These are phyloP conservation scores for Komagataea norvegica DNA, from an alignment of 1,139 yeast species.

Conservation along the genomic window DNA sequence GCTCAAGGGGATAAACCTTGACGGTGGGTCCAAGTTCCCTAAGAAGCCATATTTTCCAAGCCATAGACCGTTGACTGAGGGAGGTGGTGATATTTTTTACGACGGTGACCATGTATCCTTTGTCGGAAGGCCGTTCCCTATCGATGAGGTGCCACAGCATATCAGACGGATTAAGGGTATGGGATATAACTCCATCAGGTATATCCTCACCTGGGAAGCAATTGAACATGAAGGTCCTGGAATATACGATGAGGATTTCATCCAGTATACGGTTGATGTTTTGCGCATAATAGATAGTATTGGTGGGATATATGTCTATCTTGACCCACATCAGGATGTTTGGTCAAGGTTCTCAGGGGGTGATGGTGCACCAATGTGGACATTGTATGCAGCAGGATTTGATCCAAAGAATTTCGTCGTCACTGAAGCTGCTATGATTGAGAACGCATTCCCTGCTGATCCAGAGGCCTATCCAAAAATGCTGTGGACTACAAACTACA, in stretches of 20 bases:
- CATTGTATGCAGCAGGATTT: slow-evolving; percentile 89
- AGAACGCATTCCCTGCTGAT: slow-evolving; percentile 41
- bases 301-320: slow-evolving; percentile 75
- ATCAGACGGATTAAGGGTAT: slow-evolving; percentile 65
- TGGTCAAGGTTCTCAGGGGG: slow-evolving; percentile 95
- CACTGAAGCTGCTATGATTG: slow-evolving; percentile 76
- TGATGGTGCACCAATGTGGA: slow-evolving; percentile 95
- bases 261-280: slow-evolving; percentile 63
- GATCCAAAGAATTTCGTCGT: slow-evolving; percentile 63
- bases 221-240: slow-evolving; percentile 89
- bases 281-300: slow-evolving; percentile 51
- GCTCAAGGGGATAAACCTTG: slow-evolving; percentile 79
- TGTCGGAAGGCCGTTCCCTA: slow-evolving; percentile 75
- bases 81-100: slow-evolving; percentile 44
- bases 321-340: slow-evolving; percentile 92
- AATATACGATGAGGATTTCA: slow-evolving; percentile 69
- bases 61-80: slow-evolving; percentile 42
- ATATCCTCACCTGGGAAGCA: slow-evolving; percentile 88
- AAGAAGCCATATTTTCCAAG: slow-evolving; percentile 50
- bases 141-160: slow-evolving; percentile 68
- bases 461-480: slow-evolving; percentile 62
- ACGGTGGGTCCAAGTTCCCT: slow-evolving; percentile 74
- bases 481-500: slow-evolving; percentile 92
- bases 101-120: slow-evolving; percentile 72
- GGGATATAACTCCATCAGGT: slow-evolving; percentile 79